phyloP scores from a whole-genome alignment of 2,329 filamentous ascomycete species.

The Aspergillus sp. region DNA sequence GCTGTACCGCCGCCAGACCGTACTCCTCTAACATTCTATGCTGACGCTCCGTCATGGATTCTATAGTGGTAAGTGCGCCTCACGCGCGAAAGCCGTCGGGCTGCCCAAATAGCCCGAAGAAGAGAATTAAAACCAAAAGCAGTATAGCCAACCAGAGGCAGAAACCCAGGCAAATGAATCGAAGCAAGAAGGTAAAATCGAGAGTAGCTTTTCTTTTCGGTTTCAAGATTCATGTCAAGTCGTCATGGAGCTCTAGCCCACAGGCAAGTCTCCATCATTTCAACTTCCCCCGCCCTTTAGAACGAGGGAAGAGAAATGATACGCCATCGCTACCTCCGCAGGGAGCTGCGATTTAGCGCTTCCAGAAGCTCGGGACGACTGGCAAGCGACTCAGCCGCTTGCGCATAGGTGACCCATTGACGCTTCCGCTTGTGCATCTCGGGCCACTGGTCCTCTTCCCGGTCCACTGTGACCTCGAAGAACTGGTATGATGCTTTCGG shows the following conservation, averaged over 20 bases:
- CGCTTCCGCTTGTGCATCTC: conserved; percentile 89
- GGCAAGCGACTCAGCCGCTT: conserved; percentile 76
- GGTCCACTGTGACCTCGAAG: conserved; percentile 80
- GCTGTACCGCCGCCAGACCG: conserved; percentile 17
- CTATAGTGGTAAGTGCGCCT: conserved; percentile 25
- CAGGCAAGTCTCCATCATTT: background rate
- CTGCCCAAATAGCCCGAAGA: conserved; percentile 20
- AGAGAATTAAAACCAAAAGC: conserved; percentile 22
- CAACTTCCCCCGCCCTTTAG: background rate
- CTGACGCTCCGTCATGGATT: conserved; percentile 22
- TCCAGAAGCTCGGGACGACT: conserved; percentile 84
- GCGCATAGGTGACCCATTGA: conserved; percentile 82
- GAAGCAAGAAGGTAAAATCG: conserved; percentile 11
- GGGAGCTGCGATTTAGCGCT: conserved; percentile 78
- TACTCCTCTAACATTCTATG: conserved; percentile 27
- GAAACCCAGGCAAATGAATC: conserved; percentile 10
- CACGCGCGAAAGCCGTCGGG: conserved; percentile 23
- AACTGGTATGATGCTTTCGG: conserved; percentile 66
- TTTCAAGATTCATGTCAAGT: conserved; percentile 26
- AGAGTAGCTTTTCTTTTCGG: conserved; percentile 14
- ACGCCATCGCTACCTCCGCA: conserved; percentile 51
- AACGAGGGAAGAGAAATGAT: background rate
- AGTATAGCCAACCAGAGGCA: conserved; percentile 20
- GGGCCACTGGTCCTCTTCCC: conserved; percentile 85
- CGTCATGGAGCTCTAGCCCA: conserved; percentile 20